phyloP scores from a whole-genome alignment of 1,284 basidiomycete genomes.

The Microbotryomycetes sp. region DNA sequence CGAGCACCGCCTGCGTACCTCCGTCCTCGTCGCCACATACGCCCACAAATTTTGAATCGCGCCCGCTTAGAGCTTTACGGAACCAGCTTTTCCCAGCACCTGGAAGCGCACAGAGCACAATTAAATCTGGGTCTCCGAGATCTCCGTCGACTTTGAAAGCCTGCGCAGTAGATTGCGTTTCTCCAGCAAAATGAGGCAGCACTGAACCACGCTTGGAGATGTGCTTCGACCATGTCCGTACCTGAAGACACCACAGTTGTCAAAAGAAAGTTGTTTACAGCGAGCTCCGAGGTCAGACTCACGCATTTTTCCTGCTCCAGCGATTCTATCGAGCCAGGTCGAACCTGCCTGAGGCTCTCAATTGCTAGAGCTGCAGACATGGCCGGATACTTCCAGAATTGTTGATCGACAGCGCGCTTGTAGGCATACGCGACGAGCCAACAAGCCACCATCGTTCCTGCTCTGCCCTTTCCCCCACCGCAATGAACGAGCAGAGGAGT shows the following conservation, averaged over 20 bases:
- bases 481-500: constrained; percentile 56
- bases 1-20: constrained; percentile 51
- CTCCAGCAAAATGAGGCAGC: constrained; percentile 49
- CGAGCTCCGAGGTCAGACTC: neutral
- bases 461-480: constrained; percentile 58
- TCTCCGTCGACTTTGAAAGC: constrained; percentile 46
- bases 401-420: constrained; percentile 14
- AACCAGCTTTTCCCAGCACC: constrained; percentile 59
- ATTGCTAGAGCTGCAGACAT: constrained; percentile 52
- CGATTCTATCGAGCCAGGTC: constrained; percentile 48
- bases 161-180: constrained; percentile 50
- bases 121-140: constrained; percentile 45
- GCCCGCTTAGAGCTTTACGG: constrained; percentile 47
- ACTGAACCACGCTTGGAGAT: constrained; percentile 53
- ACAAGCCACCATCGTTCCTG: constrained; percentile 57
- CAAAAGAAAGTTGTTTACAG: neutral
- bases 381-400: constrained; percentile 41
- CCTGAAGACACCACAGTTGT: too few relatives aligned
- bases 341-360: constrained; percentile 44
- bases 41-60: constrained; percentile 46
- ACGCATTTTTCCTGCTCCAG: neutral
- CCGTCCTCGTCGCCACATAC: constrained; percentile 55
- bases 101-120: constrained; percentile 55
- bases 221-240: constrained; percentile 43
- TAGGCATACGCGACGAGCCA: constrained; percentile 57